Evolutionary conservation across 495 filamentous ascomycete genomes (phyloP), one percentile per base, ranked within the genome.

Genomic region (Aspergillus indologenus): DNA sequence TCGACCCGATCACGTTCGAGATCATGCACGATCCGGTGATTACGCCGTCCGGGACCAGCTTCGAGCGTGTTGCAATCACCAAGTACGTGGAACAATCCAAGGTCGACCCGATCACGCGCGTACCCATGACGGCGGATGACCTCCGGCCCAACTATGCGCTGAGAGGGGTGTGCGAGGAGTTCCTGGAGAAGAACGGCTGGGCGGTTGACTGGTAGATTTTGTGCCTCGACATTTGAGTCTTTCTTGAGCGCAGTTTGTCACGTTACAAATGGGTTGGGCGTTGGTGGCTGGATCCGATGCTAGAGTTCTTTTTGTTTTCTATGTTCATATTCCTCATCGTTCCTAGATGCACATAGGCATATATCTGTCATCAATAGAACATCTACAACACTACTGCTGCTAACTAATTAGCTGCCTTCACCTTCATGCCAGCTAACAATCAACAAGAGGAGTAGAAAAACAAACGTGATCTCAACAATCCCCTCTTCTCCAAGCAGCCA

Each of bases 21-120:
- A 82, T 97, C 59, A 96, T 98, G 92, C 82, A 93, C 63, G 94
- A 98, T 73, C 94, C 90, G 4, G 90, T 94, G 14, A 79, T 92
- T 18, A 97, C 93, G 0, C 92, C 88, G 61, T 90, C 86, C 6
- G 94, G 94, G 26, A 87, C 87, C 54, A 92, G 88, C 0, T 98
- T 96, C 71, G 94, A 98, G 65, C 85, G 94, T 52, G 78, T 88
- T 3, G 90, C 89, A n/a, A 86, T 98, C 57, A 72, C 88, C 56
- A 90, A 96, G 74, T 91, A 96, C 67, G 76, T 98, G 29, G 86
- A 85, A 64, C 81, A 90, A 29, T 82, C 83, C 18, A 80, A 80
- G 3, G 85, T 83, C 1, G 94, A 98, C 71, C 94, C 94, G 0
- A 65, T 97, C 21, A 98, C 93, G 0, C 78, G 93, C 26, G 85